Evolutionary conservation across 148 eudicot genomes (phyloP), one percentile per base, ranked within the genome.

Genomic region (Silene uniflora): DNA sequence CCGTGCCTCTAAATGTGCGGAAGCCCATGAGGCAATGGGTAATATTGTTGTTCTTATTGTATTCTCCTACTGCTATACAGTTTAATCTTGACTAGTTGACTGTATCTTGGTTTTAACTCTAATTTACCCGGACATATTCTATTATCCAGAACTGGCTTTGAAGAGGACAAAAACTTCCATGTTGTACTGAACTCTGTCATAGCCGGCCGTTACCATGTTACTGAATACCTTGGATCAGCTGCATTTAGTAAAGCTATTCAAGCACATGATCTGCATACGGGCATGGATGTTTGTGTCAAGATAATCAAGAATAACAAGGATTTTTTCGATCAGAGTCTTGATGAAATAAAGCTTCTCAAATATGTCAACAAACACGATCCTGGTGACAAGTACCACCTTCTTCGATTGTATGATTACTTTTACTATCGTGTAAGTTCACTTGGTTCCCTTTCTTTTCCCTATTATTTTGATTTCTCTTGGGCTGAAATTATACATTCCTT

Each of bases 231-330:
- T 75, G 98, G 98, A 76, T 95, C 98, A 63, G 98, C 98, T 79
- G 98, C 98, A 59, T 95, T 95, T 83, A 95, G 98, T 83, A 92
- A 95, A 88, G 98, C 98, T 85, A 90, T 95, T 80, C 98, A 95
- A 86, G 98, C 98, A 27, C 98, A 92, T 82, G 98, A 95, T 76
- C 87, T 95, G 74, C 98, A 95, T 81, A 90, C 96, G 29, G 97
- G 98, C 82, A 92, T 95, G 98, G 98, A 95, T 87, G 98, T 95
- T 24, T 95, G 98, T 80, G 91, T 95, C 76, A 95, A 95, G 85
- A 90, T 95, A 78, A 95, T 95, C 77, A 95, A 95, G 85, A 95
- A 95, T 81, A 95, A 95, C 84, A 95, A 95, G 78, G 98, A 95
- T 86, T 95, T 95, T 81, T 95, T 95, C 84, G 98, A 95, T 82